Evolutionary conservation across 805 yeast species (phyloP).

Genomic region (Saitoella complicata): DNA sequence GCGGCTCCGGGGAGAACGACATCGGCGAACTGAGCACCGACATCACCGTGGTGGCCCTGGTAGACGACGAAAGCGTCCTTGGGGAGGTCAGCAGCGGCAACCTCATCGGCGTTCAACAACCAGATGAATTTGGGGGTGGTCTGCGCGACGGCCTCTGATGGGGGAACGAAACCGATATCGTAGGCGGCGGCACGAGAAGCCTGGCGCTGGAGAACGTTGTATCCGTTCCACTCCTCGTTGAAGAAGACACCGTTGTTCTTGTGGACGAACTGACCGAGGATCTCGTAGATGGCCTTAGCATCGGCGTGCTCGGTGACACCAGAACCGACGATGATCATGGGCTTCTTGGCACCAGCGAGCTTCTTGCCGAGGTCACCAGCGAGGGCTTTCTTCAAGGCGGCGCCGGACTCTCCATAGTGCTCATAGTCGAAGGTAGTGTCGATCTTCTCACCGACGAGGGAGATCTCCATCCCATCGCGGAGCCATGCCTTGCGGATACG

Average conservation of each 20-base stretch:
- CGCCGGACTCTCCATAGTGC: constrained; percentile 45
- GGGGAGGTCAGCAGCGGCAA: constrained; percentile 52
- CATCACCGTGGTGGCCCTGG: constrained; percentile 86
- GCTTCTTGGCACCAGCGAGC: constrained; percentile 49
- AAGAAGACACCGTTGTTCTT: constrained; percentile 40
- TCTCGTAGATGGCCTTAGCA: constrained; percentile 41
- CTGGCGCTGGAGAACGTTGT: constrained; percentile 64
- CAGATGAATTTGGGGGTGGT: constrained; percentile 58
- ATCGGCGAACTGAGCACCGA: constrained; percentile 77
- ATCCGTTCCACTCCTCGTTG: constrained; percentile 66
- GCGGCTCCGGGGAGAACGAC: constrained; percentile 78
- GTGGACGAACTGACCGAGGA: constrained; percentile 43
- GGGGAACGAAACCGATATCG: constrained; percentile 60
- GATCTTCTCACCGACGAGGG: constrained; percentile 58
- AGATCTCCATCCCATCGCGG: constrained; percentile 44
- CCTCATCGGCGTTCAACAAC: constrained; percentile 73
- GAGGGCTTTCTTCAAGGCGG: constrained; percentile 43
- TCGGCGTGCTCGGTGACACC: constrained; percentile 57
- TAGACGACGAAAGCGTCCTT: constrained; percentile 74
- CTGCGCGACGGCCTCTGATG: constrained; percentile 29
- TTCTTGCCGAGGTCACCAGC: constrained; percentile 53
- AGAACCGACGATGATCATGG: constrained; percentile 68
- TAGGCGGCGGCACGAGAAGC: constrained; percentile 80
- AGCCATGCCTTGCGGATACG: constrained; percentile 74
- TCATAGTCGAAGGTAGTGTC: constrained; percentile 58